Evolutionary conservation across 1,284 basidiomycete genomes (phyloP), one percentile per base, ranked within the genome.

Genomic region (Pascua sp.): DNA sequence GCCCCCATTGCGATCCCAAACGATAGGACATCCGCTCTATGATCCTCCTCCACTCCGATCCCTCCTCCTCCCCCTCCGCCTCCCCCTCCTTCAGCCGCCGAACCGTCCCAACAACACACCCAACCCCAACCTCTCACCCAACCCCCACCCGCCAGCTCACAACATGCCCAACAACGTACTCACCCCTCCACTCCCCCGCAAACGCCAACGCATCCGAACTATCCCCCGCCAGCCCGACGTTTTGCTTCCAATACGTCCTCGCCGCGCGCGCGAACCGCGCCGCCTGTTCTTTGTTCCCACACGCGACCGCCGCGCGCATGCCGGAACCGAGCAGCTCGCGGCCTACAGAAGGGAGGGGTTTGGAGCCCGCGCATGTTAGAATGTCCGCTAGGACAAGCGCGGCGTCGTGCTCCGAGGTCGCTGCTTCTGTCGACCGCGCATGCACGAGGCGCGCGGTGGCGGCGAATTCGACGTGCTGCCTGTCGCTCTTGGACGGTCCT

Each of bases 241-340:
- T 61, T 18, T 55, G 53, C 43, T 64, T 66, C 72, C 72, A 74
- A 62, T 70, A 50, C 12, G 10, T 46, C 42, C 48, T 47, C 8
- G 57, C 63, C 8, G 62, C 57, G 15, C 57, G 42, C 5, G 69
- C 72, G 7, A 73, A 59, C 15, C 49, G 38, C 1, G 61, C 56
- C 1, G 63, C 71, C 4, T 36, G 46, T 0, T 47, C 47, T 3
- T 15, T 15, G 45, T 70, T 61, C 0, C 49, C 47, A 8, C 47
- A 49, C 1, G n/a, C 44, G 2, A 67, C 24, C 2, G 71, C 66
- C 8, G 66, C 64, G 4, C 64, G 62, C 8, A 69, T 60, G 4
- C 61, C 72, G 7, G 64, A 69, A 46, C 69, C 69, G 11, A 74
- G 46, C 18, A 72, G 52, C 47, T 75, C 73, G 36, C 65, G 53